Percentiles rank a stretch among this genome's conserved stretches.
phyloP scores from a whole-genome alignment of 179 eudicot species.

The Gypsophila paniculata region DNA sequence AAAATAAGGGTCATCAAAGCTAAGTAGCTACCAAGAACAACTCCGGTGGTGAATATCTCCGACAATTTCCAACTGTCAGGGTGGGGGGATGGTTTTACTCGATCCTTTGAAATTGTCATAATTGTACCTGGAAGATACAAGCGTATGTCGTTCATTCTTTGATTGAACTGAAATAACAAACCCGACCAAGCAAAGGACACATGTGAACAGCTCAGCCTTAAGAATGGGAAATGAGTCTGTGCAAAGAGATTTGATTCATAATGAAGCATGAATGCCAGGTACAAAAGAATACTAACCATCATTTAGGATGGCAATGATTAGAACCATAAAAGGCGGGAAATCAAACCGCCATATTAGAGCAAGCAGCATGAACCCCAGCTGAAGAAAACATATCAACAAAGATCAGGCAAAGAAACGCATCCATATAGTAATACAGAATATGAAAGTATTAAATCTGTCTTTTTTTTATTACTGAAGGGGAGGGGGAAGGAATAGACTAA shows the following conservation, averaged over 20 bases:
- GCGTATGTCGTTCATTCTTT: background rate
- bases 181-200: background rate
- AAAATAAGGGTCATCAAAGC: constrained; percentile 86
- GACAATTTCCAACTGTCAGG: constrained; percentile 82
- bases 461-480: too few relatives aligned
- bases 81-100: constrained; percentile 76
- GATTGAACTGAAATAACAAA: background rate
- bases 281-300: constrained; percentile 49
- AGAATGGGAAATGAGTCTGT: background rate
- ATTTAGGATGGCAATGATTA: constrained; percentile 84
- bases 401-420: background rate
- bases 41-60: constrained; percentile 68
- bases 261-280: too few relatives aligned
- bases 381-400: background rate
- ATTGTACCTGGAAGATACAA: constrained; percentile 50
- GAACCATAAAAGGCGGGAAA: constrained; percentile 89
- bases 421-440: background rate
- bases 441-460: background rate
- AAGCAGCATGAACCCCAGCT: constrained; percentile 81
- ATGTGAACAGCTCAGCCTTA: background rate
- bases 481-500: background rate
- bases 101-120: constrained; percentile 84
- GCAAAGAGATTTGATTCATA: background rate
- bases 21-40: constrained; percentile 68
- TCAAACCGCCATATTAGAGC: constrained; percentile 80